Evolutionary conservation across 2,329 filamentous ascomycete species (phyloP), one percentile per base, ranked within the genome.

Genomic region (Trichocomaceae sp.): DNA sequence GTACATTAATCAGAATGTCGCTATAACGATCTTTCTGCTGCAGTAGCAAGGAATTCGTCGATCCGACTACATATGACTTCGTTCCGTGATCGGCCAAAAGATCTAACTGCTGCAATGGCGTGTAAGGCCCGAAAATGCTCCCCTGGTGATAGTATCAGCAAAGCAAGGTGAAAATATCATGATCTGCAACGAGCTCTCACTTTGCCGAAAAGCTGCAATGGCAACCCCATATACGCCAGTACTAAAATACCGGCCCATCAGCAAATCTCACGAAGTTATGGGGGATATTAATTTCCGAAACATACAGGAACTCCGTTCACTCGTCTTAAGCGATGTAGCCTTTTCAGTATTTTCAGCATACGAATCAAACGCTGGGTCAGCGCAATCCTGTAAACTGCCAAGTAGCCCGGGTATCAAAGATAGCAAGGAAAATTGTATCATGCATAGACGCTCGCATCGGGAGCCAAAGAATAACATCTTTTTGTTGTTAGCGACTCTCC

Each of bases 391-490:
- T n/a, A 99, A 81, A 64, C 87, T 90, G 65, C 89, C 84, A 65
- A 97, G 85, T 55, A 99, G 82, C 57, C 91, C 90, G 47, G 93
- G 93, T 75, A 99, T 95, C 65, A 99, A 79, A 52, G 92, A 96
- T 63, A 99, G 86, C 46, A 99, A 81, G 44, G 92, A 93, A 75
- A 97, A 99, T 71, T 99, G 93, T 74, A 96, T 91, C 88, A 97
- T 95, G 80, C 93, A 99, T 62, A 99, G 77, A 60, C 88, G 83
- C 72, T 99, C 93, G 72, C 93, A 97, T 63, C 90, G 85, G n/a
- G 92, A 90, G 59, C 93, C 91, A 65, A 97, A 99, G 76, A 99
- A 97, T 52, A 99, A 84, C 87, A 97, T 97, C 91, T 96, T 0
- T 26, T 17, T 5, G 10, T 44, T 23, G 20, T 53, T 9, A 52